Base-by-base conservation (phyloP, 805 yeast species). In the Torulaspora maleeae region DNA sequence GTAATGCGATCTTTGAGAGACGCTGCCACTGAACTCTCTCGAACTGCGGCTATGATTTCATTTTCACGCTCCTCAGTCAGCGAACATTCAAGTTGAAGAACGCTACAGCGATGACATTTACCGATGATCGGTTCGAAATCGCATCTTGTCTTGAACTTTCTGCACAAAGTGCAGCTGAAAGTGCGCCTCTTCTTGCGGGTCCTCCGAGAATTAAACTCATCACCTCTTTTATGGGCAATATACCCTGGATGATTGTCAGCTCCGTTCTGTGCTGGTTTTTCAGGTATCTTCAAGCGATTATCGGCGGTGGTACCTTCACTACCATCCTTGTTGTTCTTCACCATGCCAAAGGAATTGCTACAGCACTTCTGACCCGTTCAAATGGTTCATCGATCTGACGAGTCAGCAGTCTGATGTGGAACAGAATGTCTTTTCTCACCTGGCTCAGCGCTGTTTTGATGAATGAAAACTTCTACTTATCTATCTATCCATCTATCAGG, bases 131-230 rank as follows among this genome's bases (percentile, higher is more conserved):
- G 68, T 34, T 74, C 76, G 51, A 69, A 72, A 47, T 75, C 80
- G 58, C 85, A 79, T 46, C 82, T 68, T 1, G 83, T 79, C 56
- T 79, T 79, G 47, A 77, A 67, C 54, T 71, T 75, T 11, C 83
- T 66, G 50, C 85, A 79, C 12, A 70, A 66, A 11, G 66, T 67
- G 58, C 85, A 79, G 59, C 69, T 76, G 29, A 66, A 70, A 0
- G 67, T 69, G 49, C 60, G 73, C 43, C 73, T 61, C 44, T 65
- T 67, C 48, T 71, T 66, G 49, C 69, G 63, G 3, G 60, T 57
- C 43, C 53, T 61, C 20, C 16, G 19, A n/a, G 13, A 7, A 19
- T 22, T 24, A 4, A 12, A 12, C n/a, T 5, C 27, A 7, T 12
- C 38, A 19, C 16, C 17, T 22, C 27, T 20, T 13, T 20, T 35